Conservation (phyloP, 2,329 filamentous ascomycete species). For the Cladophialophora chaetospira region DNA sequence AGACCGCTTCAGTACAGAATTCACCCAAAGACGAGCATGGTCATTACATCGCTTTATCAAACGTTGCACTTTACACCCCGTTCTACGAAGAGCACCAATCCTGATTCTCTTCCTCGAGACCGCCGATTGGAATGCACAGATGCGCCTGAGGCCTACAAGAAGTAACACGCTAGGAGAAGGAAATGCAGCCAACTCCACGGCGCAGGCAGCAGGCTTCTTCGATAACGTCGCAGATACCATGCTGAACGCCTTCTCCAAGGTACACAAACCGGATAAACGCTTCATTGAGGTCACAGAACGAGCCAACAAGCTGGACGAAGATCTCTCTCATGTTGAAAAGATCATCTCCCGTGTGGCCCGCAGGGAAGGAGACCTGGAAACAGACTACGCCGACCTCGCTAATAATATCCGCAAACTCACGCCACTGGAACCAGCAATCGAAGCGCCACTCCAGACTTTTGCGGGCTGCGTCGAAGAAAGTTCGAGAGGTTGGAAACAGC, state of each 20-base stretch:
- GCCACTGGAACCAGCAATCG: conserved; percentile 82
- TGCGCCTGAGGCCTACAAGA: conserved; percentile 75
- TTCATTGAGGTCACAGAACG: conserved; percentile 94
- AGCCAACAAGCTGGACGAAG: conserved; percentile 91
- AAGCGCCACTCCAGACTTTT: conserved; percentile 79
- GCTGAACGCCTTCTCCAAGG: conserved; percentile 95
- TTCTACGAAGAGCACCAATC: conserved; percentile 78
- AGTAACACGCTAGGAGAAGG: conserved; percentile 54
- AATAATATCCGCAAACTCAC: conserved; percentile 95
- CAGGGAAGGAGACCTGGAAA: conserved; percentile 81
- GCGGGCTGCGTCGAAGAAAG: conserved; percentile 84
- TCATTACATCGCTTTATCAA: conserved; percentile 89
- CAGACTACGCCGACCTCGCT: conserved; percentile 84
- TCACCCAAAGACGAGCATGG: conserved; percentile 83
- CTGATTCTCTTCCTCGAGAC: conserved; percentile 90
- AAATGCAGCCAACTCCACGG: conserved; percentile 41
- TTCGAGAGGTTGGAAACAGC: conserved; percentile 71
- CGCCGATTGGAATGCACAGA: conserved; percentile 93
- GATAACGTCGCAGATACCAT: conserved; percentile 95
- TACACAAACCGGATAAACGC: conserved; percentile 90
- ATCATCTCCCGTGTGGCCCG: conserved; percentile 89
- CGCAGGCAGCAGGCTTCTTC: conserved; percentile 71
- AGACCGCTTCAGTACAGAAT: conserved; percentile 91
- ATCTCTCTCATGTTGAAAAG: conserved; percentile 90
- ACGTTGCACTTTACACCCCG: conserved; percentile 82